Conservation (phyloP, 805 yeast species). For the Kuraishia capsulata region DNA sequence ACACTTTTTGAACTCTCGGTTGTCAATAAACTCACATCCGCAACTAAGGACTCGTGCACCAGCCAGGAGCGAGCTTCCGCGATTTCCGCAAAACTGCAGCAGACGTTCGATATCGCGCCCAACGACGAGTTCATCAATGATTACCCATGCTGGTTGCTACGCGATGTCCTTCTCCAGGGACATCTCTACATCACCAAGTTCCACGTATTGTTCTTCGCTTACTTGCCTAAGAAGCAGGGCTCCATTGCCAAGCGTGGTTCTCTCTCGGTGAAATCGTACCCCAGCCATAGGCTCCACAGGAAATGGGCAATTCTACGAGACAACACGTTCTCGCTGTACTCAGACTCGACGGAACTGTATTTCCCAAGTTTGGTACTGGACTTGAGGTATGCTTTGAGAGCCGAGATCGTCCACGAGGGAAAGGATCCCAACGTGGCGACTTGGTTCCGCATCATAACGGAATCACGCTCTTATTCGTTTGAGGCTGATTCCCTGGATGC, state of each 20-base stretch:
- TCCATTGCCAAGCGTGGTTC: slow-evolving; percentile 39
- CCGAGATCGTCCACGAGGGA: slow-evolving; percentile 39
- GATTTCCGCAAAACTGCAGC: slow-evolving; percentile 23
- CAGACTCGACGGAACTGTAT: slow-evolving; percentile 69
- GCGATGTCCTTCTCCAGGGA: slow-evolving; percentile 82
- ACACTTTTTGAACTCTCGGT: slow-evolving; percentile 24
- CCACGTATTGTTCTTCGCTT: slow-evolving; percentile 67
- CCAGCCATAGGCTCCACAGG: slow-evolving; percentile 32
- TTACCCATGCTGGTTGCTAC: slow-evolving; percentile 70
- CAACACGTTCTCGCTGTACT: slow-evolving; percentile 59
- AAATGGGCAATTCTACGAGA: slow-evolving; percentile 77
- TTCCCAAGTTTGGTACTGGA: slow-evolving; percentile 76
- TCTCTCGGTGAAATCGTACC: slow-evolving; percentile 31
- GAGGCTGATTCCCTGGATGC: slow-evolving; percentile 63
- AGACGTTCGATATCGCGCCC: slow-evolving; percentile 35
- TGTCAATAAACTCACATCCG: slow-evolving; percentile 16
- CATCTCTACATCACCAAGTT: slow-evolving; percentile 64
- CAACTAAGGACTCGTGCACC: background rate
- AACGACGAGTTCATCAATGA: slow-evolving; percentile 52
- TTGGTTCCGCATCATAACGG: slow-evolving; percentile 55
- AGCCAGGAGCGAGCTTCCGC: slow-evolving; percentile 23
- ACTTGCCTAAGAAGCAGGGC: slow-evolving; percentile 50
- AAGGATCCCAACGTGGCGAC: slow-evolving; percentile 15
- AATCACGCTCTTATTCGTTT: slow-evolving; percentile 49
- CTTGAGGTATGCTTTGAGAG: slow-evolving; percentile 50